Evolutionary conservation across 1,139 yeast genomes (phyloP), one percentile per base, ranked within the genome.

Genomic region (Geotrichum klebahnii): DNA sequence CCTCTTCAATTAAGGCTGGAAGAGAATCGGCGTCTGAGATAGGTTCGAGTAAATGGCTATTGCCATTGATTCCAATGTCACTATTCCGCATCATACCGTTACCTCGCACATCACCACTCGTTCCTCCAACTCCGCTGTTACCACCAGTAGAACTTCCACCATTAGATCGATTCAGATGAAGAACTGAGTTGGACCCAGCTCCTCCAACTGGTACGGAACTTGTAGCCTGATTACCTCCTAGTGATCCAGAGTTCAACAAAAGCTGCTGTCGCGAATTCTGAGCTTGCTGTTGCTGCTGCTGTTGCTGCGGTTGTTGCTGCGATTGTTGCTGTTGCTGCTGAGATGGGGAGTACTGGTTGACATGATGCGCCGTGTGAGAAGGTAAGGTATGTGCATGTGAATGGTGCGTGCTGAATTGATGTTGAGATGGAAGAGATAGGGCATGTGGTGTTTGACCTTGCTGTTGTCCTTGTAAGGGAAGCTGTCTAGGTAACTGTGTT

Each of bases 371-470:
- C n/a, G 14, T 24, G 22, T 26, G 32, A 5, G 43, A 28, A n/a
- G 19, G 22, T 12, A 26, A 10, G 10, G 32, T 14, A 37, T 20
- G 17, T 2, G 24, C 29, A 24, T 37, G 12, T 10, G 31, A 16
- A 19, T 44, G 34, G 14, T 26, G 33, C 10, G 10, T 19, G 34
- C 35, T 44, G 33, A 47, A 47, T 26, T 24, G 39, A 14, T 34
- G 46, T 29, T 47, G 50, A 9, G 50, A 47, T 4, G 51, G 51
- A 8, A 48, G 37, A 5, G 48, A 37, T 9, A 44, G 17, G 17
- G 51, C 17, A 26, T 29, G 39, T 12, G 40, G 24, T n/a, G 33
- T 33, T 16, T 42, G 47, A 3, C 23, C 8, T n/a, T 42, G 44
- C n/a, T 32, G 44, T 26, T 38, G 49, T 29, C 19, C 34, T n/a